These are phyloP conservation scores for Alternaria rosae DNA, from an alignment of 2,329 filamentous ascomycete genomes.

Conservation along the genomic window DNA sequence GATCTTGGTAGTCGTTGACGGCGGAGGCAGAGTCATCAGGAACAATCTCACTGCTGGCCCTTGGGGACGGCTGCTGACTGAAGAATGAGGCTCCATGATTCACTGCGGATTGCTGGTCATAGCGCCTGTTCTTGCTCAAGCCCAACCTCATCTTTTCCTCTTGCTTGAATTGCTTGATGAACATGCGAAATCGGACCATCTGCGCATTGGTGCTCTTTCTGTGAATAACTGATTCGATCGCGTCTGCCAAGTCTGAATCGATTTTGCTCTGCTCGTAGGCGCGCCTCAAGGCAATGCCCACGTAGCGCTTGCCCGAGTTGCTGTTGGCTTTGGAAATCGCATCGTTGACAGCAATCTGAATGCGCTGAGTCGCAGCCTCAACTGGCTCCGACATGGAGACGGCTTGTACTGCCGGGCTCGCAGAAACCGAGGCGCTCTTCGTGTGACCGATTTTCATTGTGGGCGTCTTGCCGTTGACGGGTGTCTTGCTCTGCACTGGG, in stretches of 20 bases:
- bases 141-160: slow-evolving; percentile 32
- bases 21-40: slow-evolving; percentile 36
- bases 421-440: slow-evolving; percentile 24
- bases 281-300: slow-evolving; percentile 51
- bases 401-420: slow-evolving; percentile 28
- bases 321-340: slow-evolving; percentile 52
- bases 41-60: slow-evolving; percentile 34
- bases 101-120: slow-evolving; percentile 39
- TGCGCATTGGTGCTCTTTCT: slow-evolving; percentile 52
- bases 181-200: slow-evolving; percentile 51
- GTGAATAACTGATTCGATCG: slow-evolving; percentile 55
- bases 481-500: slow-evolving; percentile 45
- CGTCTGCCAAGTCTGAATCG: slow-evolving; percentile 46
- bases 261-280: slow-evolving; percentile 53
- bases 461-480: slow-evolving; percentile 37
- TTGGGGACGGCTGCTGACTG: slow-evolving; percentile 30
- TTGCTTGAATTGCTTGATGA: slow-evolving; percentile 53
- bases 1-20: slow-evolving; percentile 27
- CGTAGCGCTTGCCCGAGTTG: slow-evolving; percentile 34
- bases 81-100: slow-evolving; percentile 33
- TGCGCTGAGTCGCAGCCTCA: slow-evolving; percentile 32
- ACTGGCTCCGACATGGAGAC: slow-evolving; percentile 19
- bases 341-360: slow-evolving; percentile 51
- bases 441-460: slow-evolving; percentile 32
- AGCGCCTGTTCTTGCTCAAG: slow-evolving; percentile 24